Evolutionary conservation across 2,329 filamentous ascomycete species (phyloP).

Genomic region (Diaporthe capsici): DNA sequence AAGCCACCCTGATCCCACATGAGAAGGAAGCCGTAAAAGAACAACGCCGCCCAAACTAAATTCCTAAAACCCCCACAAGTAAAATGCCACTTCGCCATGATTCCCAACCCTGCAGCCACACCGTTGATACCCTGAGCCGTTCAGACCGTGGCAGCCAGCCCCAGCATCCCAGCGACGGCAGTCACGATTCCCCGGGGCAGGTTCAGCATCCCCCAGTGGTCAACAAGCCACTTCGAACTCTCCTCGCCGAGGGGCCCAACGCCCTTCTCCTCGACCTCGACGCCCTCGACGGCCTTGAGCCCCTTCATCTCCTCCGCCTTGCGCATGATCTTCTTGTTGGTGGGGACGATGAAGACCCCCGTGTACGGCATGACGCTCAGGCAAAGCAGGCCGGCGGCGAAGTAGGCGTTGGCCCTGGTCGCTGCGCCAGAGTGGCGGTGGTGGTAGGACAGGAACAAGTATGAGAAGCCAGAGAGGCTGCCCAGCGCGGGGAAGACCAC

Average conservation of each 20-base stretch:
- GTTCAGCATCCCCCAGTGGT: constrained; percentile 69
- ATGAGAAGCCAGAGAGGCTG: constrained; percentile 57
- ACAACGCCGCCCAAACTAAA: not conserved
- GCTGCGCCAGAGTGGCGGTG: constrained; percentile 42
- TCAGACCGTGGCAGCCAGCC: constrained; percentile 20
- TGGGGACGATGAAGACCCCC: constrained; percentile 57
- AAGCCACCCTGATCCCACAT: not conserved
- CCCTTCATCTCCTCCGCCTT: constrained; percentile 57
- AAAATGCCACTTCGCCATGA: not conserved
- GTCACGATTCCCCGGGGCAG: constrained; percentile 50
- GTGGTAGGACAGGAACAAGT: constrained; percentile 61
- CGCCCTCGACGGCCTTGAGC: constrained; percentile 51
- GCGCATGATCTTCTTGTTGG: constrained; percentile 63
- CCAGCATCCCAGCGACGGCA: constrained; percentile 41
- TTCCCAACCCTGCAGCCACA: not conserved
- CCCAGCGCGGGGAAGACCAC: constrained; percentile 56
- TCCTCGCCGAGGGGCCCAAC: constrained; percentile 55
- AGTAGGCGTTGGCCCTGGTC: constrained; percentile 58
- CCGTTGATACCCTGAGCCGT: not conserved
- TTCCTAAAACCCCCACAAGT: not conserved
- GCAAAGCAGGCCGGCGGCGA: constrained; percentile 60
- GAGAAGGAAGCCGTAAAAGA: not conserved
- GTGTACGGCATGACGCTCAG: constrained; percentile 67
- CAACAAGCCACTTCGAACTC: constrained; percentile 65
- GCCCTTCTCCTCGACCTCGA: constrained; percentile 55